Conservation (phyloP, 2,329 filamentous ascomycete genomes). For the Aspergillus melleus region DNA sequence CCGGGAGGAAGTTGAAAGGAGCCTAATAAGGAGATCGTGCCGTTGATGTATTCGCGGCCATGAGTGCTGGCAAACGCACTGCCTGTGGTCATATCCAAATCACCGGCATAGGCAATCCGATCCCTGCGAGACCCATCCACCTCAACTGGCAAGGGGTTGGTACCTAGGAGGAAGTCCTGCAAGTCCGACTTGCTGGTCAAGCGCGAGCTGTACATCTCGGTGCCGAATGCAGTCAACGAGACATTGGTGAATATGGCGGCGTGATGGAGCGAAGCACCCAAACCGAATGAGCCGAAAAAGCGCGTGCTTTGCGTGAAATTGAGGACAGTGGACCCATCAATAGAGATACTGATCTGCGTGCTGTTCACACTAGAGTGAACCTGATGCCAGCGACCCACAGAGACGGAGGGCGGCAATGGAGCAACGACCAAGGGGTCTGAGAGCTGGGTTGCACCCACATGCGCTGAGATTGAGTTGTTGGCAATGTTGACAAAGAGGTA, state of each 20-base stretch:
- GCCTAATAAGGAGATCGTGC: slow-evolving; percentile 12
- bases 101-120: slow-evolving; percentile 16
- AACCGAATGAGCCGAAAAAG: slow-evolving; percentile 32
- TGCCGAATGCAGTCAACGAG: slow-evolving; percentile 10
- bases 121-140: slow-evolving; percentile 37
- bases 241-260: slow-evolving; percentile 17
- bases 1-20: slow-evolving; percentile 13
- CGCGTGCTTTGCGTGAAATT: slow-evolving; percentile 27
- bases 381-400: slow-evolving; percentile 9
- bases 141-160: slow-evolving; percentile 32
- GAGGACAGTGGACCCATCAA: slow-evolving; percentile 16
- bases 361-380: slow-evolving; percentile 10
- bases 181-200: slow-evolving; percentile 30
- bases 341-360: slow-evolving; percentile 4
- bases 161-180: slow-evolving; percentile 36
- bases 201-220: slow-evolving; percentile 23
- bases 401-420: slow-evolving; percentile 3
- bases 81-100: slow-evolving; percentile 11
- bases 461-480: slow-evolving; percentile 14
- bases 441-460: slow-evolving; percentile 11
- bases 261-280: slow-evolving; percentile 34
- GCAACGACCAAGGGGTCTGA: slow-evolving; percentile 4
- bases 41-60: slow-evolving; percentile 14
- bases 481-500: slow-evolving; percentile 29
- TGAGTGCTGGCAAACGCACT: slow-evolving; percentile 15